phyloP scores from a whole-genome alignment of 2,329 filamentous ascomycete species.

The Ceratocystis cacaofunesta region DNA sequence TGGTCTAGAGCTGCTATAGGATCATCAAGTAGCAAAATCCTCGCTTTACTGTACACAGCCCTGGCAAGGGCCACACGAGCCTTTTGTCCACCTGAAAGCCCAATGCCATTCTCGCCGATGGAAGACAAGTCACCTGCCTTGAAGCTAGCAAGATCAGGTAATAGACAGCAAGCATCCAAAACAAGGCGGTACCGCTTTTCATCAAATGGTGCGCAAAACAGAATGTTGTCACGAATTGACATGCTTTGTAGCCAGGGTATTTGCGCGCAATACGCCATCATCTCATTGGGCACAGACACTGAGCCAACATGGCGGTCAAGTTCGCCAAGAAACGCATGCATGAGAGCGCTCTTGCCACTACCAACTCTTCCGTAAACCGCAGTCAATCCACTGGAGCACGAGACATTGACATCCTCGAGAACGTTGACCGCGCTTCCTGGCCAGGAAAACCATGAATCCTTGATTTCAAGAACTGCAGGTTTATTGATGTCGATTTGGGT shows the following conservation, averaged over 20 bases:
- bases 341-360: conserved; percentile 45
- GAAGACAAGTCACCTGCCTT: conserved; percentile 42
- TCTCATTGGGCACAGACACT: conserved; percentile 33
- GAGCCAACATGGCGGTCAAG: conserved; percentile 49
- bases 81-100: conserved; percentile 48
- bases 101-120: conserved; percentile 48
- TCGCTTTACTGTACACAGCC: conserved; percentile 43
- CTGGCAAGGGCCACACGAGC: conserved; percentile 48
- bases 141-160: conserved; percentile 41
- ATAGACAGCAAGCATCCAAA: conserved; percentile 44
- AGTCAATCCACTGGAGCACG: conserved; percentile 36
- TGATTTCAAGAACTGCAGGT: conserved; percentile 35
- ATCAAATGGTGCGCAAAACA: conserved; percentile 45
- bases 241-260: conserved; percentile 52
- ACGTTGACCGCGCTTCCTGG: conserved; percentile 45
- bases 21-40: conserved; percentile 46
- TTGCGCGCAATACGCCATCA: conserved; percentile 43
- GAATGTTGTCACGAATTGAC: conserved; percentile 49
- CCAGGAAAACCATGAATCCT: conserved; percentile 62
- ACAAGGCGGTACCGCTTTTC: conserved; percentile 41
- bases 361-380: conserved; percentile 46
- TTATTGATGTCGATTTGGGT: conserved; percentile 22
- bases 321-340: conserved; percentile 45
- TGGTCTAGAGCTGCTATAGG: conserved; percentile 49
- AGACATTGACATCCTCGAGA: conserved; percentile 32